Conservation (phyloP, 108 stramenopile species). For the Parietichytrium sp. region DNA sequence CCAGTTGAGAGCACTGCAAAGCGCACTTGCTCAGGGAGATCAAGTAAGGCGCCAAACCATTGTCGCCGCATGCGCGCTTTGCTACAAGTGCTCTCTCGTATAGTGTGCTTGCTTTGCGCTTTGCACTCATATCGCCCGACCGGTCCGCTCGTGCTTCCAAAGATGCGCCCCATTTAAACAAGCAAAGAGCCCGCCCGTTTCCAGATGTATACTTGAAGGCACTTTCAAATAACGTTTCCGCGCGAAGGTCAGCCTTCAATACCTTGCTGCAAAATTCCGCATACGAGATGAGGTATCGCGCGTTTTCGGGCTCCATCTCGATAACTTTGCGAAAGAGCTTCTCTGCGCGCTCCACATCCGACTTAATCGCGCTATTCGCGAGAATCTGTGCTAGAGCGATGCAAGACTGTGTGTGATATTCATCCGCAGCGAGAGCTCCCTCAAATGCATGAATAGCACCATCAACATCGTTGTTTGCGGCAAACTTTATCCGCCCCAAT, state of each 20-base stretch:
- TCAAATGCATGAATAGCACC: slow-evolving; percentile 14
- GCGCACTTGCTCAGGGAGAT: background rate
- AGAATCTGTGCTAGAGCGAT: slow-evolving; percentile 5
- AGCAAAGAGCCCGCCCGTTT: background rate
- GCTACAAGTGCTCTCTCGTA: background rate
- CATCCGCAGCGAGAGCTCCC: background rate
- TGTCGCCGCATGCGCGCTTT: background rate
- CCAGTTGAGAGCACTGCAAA: background rate
- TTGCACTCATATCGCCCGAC: background rate
- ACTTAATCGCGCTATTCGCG: background rate
- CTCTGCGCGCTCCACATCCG: slow-evolving; percentile 11
- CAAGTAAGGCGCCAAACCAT: too few relatives aligned
- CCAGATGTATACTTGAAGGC: background rate
- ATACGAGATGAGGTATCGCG: background rate
- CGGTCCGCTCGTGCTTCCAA: background rate
- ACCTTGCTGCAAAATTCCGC: background rate
- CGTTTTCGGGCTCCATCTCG: background rate
- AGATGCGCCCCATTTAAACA: background rate
- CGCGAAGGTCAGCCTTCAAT: background rate
- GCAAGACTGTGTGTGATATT: background rate
- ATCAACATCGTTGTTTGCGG: background rate
- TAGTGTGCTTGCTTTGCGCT: background rate
- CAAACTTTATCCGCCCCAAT: background rate
- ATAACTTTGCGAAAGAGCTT: background rate
- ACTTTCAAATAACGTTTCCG: background rate